phyloP scores from a whole-genome alignment of 768 basidiomycete genomes.

The Psilocybe azurescens region DNA sequence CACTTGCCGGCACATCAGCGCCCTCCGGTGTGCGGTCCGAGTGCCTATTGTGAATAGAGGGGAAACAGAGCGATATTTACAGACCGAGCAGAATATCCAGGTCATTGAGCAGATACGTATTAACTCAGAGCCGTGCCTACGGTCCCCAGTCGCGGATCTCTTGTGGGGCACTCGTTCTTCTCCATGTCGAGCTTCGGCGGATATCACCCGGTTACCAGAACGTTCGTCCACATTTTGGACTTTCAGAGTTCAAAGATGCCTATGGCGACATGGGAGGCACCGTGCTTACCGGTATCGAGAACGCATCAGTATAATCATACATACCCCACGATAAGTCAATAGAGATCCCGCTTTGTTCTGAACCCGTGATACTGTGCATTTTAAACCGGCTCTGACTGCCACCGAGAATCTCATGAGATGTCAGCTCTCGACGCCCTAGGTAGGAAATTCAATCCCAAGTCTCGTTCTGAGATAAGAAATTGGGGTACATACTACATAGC shows the following conservation, averaged over 20 bases:
- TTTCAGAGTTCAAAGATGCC: too few species aligned
- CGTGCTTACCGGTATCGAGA: background rate
- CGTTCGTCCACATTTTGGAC: background rate
- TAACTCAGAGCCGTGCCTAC: background rate
- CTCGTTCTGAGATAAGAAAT: background rate
- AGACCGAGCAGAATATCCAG: background rate
- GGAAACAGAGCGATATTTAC: background rate
- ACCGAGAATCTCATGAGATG: background rate
- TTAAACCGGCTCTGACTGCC: background rate
- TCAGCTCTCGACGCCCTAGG: background rate
- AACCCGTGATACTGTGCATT: background rate
- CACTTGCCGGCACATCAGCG: background rate
- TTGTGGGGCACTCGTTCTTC: background rate
- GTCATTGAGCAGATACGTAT: background rate
- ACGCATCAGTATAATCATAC: background rate
- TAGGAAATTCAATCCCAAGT: background rate
- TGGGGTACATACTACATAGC: background rate
- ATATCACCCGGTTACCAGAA: background rate
- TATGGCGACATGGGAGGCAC: background rate
- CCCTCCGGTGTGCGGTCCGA: conserved; percentile 7
- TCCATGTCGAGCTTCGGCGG: background rate
- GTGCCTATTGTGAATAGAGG: background rate
- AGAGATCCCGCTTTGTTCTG: background rate
- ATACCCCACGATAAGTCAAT: background rate
- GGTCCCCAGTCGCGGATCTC: conserved; percentile 2